Evolutionary conservation across 177 flowering plant species (phyloP).

Genomic region (Vitis hybrid): DNA sequence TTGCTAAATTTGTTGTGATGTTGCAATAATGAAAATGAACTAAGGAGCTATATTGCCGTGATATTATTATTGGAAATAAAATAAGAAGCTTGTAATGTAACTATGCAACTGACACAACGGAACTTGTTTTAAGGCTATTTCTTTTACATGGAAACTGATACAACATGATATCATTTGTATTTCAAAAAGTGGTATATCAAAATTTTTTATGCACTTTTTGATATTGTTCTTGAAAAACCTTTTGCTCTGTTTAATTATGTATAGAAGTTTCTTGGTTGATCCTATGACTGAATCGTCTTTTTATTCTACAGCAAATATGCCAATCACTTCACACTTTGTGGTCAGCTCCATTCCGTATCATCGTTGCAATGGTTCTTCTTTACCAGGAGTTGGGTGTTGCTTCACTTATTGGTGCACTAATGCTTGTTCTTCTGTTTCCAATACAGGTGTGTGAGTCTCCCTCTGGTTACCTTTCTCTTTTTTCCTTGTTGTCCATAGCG

Average conservation of each 20-base stretch:
- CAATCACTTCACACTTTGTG: conserved; percentile 91
- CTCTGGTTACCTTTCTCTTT: background rate
- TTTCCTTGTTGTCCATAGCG: background rate
- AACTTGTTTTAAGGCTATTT: no score
- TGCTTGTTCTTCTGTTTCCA: conserved; percentile 87
- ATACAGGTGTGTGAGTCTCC: conserved; percentile 56
- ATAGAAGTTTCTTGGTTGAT: conserved; percentile 3
- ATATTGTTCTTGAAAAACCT: background rate
- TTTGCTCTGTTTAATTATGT: background rate
- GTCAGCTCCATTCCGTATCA: conserved; percentile 97
- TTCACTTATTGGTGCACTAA: conserved; percentile 73
- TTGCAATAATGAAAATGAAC: no score
- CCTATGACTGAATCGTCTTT: conserved; percentile 6
- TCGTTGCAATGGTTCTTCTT: conserved; percentile 75
- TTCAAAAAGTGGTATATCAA: no score
- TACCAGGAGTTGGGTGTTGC: conserved; percentile 82
- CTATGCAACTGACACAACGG: no score
- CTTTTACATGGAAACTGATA: no score
- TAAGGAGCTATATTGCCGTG: no score
- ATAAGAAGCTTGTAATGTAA: no score
- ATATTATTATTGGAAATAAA: no score
- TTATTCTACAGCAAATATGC: conserved; percentile 69
- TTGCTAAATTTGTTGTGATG: no score
- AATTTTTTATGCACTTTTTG: no score
- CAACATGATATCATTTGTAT: no score